Conservation (phyloP, 2,329 filamentous ascomycete genomes). For the Xylariales sp. region DNA sequence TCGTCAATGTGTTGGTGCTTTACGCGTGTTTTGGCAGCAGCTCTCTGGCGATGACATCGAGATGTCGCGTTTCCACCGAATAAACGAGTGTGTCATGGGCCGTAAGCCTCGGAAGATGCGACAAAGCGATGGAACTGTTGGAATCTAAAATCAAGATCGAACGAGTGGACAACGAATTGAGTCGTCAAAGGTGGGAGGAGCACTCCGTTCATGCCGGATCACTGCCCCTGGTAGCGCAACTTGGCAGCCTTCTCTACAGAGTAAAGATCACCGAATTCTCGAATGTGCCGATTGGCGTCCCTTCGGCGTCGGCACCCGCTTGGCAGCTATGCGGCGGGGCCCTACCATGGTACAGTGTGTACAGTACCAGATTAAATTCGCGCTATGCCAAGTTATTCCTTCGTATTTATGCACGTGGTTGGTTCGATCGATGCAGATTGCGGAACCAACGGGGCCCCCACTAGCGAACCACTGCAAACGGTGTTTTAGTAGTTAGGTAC, state of each 20-base stretch:
- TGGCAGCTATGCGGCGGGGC: too few relatives aligned
- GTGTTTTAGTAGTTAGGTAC: too few relatives aligned
- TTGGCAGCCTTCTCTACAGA: neutral
- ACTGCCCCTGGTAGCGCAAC: neutral
- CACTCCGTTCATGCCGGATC: neutral
- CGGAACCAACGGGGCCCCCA: too few relatives aligned
- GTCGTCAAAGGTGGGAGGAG: neutral
- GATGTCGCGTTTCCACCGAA: neutral
- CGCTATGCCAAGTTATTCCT: neutral
- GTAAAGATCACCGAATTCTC: neutral
- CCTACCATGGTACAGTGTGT: too few relatives aligned
- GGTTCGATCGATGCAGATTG: conserved; percentile 3
- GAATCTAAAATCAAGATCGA: neutral
- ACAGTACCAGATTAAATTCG: neutral
- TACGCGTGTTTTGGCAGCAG: neutral
- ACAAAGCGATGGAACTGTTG: neutral
- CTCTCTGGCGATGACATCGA: neutral
- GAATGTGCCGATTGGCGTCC: neutral
- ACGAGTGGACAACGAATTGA: conserved; percentile 1
- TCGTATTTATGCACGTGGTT: conserved; percentile 4
- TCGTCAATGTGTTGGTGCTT: neutral
- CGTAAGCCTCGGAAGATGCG: neutral
- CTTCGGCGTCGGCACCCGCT: neutral
- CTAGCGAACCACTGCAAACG: too few relatives aligned
- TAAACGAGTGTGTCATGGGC: neutral